Conservation (phyloP, 768 basidiomycete species). For the Pisolithus microcarpus region DNA sequence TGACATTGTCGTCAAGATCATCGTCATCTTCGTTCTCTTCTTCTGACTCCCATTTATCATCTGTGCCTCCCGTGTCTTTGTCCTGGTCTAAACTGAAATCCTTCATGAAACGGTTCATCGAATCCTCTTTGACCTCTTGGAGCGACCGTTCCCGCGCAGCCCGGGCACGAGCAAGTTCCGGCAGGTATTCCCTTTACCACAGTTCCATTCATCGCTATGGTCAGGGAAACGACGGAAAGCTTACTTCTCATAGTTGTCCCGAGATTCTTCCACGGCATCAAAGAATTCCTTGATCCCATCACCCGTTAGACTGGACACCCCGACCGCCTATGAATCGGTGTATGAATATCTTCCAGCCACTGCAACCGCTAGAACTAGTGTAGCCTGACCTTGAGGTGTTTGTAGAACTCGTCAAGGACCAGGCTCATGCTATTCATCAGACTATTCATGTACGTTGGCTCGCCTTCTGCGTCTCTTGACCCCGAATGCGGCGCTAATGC, state of each 20-base stretch:
- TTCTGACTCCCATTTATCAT: slow-evolving; percentile 58
- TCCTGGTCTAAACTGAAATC: slow-evolving; percentile 73
- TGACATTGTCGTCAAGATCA: slow-evolving; percentile 45
- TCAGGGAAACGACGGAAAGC: slow-evolving; percentile 15
- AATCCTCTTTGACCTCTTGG: slow-evolving; percentile 64
- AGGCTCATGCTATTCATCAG: slow-evolving; percentile 99
- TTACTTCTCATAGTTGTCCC: slow-evolving; percentile 85
- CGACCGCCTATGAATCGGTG: slow-evolving; percentile 62
- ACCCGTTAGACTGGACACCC: slow-evolving; percentile 95
- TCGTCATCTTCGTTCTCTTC: slow-evolving; percentile 51
- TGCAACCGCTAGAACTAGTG: background rate
- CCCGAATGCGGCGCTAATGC: slow-evolving; percentile 70
- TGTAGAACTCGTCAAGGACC: slow-evolving; percentile 97
- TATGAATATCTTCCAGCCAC: background rate
- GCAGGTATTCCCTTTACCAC: slow-evolving; percentile 73
- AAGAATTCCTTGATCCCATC: slow-evolving; percentile 89
- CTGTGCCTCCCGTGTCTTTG: slow-evolving; percentile 47
- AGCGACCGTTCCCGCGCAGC: slow-evolving; percentile 57
- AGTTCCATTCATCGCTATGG: slow-evolving; percentile 3
- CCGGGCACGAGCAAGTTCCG: slow-evolving; percentile 74
- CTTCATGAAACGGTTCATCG: slow-evolving; percentile 67
- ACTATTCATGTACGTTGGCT: slow-evolving; percentile 96
- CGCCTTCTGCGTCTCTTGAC: slow-evolving; percentile 71
- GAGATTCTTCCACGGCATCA: slow-evolving; percentile 79
- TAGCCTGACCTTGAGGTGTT: slow-evolving; percentile 73